Percentiles rank a stretch among this genome's conserved stretches.
These are phyloP conservation scores for Chaetomium olivaceum DNA, from an alignment of 2,329 filamentous ascomycete species.

Conservation along the genomic window DNA sequence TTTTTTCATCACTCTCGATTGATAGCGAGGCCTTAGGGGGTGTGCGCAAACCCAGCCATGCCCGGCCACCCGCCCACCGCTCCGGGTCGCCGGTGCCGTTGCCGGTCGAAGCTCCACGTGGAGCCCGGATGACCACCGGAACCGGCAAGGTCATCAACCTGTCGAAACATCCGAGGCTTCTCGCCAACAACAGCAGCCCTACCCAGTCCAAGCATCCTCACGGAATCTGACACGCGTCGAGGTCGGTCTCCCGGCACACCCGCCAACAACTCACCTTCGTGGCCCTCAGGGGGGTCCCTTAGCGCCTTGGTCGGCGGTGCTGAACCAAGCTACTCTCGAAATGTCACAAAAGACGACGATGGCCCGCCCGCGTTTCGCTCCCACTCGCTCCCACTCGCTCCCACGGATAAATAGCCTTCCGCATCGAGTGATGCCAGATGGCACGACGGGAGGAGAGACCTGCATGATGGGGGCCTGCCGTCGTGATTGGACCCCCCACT, in stretches of 20 bases:
- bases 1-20: neutral
- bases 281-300: neutral
- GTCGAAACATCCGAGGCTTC: neutral
- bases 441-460: constrained; percentile 27
- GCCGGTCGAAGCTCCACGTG: constrained; percentile 21
- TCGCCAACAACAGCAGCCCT: constrained; percentile 9
- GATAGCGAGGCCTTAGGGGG: neutral
- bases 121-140: constrained; percentile 15
- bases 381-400: constrained; percentile 7
- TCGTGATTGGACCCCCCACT: constrained; percentile 33
- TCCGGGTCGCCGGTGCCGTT: constrained; percentile 7
- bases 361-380: constrained; percentile 13
- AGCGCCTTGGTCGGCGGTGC: neutral
- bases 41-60: neutral
- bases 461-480: constrained; percentile 31
- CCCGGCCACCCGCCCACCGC: neutral
- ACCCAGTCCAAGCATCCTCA: constrained; percentile 1
- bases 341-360: neutral
- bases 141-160: neutral
- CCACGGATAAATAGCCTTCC: constrained; percentile 27
- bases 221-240: constrained; percentile 21
- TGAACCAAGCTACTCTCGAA: neutral
- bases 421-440: constrained; percentile 35
- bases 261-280: constrained; percentile 23
- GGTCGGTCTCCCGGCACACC: neutral